Evolutionary conservation across 306 rosid genomes (phyloP).

Genomic region (Mimosa pudica): DNA sequence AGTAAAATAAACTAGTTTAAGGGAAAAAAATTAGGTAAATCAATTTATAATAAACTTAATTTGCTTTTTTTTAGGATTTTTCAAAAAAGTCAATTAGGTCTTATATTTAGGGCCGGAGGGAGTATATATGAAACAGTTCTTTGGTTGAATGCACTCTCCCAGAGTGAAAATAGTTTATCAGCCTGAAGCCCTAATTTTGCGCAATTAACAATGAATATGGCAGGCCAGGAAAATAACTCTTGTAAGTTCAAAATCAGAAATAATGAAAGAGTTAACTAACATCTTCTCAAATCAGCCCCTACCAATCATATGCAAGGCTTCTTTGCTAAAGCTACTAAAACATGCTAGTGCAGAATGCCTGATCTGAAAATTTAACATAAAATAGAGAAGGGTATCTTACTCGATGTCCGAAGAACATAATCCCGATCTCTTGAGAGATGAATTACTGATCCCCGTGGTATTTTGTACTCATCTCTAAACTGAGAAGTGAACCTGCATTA

Average conservation of each 20-base stretch:
- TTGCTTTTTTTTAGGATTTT: no score
- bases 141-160: slow-evolving; percentile 1
- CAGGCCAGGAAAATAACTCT: not conserved
- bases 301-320: not conserved
- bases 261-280: not conserved
- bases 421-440: slow-evolving; percentile 75
- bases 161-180: not conserved
- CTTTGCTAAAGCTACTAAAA: slow-evolving; percentile 26
- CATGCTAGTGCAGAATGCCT: slow-evolving; percentile 19
- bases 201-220: slow-evolving; percentile 15
- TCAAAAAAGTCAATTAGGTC: no score
- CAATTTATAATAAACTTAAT: no score
- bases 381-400: slow-evolving; percentile 55
- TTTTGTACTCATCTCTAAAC: slow-evolving; percentile 86
- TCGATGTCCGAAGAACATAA: slow-evolving; percentile 72
- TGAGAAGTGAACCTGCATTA: slow-evolving; percentile 89
- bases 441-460: slow-evolving; percentile 84
- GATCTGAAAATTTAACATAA: slow-evolving; percentile 26
- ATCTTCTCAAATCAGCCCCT: not conserved
- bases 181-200: not conserved
- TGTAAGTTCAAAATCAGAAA: slow-evolving; percentile 7
- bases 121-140: not conserved
- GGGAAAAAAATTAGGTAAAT: no score
- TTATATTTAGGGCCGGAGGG: no score
- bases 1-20: no score